Base-by-base conservation (phyloP, 352 stramenopile species). In the Pythium utonaiense region DNA sequence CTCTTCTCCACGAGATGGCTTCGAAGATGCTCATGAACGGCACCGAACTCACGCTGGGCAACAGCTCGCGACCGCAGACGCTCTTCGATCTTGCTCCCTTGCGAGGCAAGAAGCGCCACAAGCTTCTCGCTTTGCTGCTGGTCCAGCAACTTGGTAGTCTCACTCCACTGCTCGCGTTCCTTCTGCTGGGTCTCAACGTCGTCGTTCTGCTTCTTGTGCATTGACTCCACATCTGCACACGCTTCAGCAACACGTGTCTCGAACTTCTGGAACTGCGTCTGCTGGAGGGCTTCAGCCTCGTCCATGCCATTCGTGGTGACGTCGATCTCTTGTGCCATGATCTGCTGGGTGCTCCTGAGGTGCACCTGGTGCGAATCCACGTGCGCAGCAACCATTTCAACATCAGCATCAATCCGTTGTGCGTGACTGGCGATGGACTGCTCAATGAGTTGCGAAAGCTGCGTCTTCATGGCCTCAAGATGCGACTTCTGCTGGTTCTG, bases 381-480 rank as follows among this genome's bases (percentile, higher is more conserved):
- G 27, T 71, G 53, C 0, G 49, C 38, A 7, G 47, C 25, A 14
- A 71, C 59, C 58, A 67, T 61, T 5, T 58, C 38, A 22, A 71
- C 50, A 30, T 71, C 64, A 3, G 53, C 50, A 41, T 71, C 64
- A 24, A 71, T 60, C 0, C 55, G 58, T 21, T 50, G 19, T 3
- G 53, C 54, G 21, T 71, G 64, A 9, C 31, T 62, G 1, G 49
- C 41, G 28, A 71, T 67, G 9, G 64, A 71, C 38, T 67, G 27
- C 22, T 71, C 58, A 16, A 71, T 67, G 4, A 67, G 54, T 9
- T 64, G 47, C 4, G 50, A 64, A 3, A 68, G 60, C 27, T 72
- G 66, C 25, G 21, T 25, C 44, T 72, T 72, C 66, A 72, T 72
- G 0, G 55, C 50, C 36, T 68, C 60, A 0, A 68, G 51, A 25